phyloP scores from a whole-genome alignment of 1,284 basidiomycete species.

The Trametes polyzona region DNA sequence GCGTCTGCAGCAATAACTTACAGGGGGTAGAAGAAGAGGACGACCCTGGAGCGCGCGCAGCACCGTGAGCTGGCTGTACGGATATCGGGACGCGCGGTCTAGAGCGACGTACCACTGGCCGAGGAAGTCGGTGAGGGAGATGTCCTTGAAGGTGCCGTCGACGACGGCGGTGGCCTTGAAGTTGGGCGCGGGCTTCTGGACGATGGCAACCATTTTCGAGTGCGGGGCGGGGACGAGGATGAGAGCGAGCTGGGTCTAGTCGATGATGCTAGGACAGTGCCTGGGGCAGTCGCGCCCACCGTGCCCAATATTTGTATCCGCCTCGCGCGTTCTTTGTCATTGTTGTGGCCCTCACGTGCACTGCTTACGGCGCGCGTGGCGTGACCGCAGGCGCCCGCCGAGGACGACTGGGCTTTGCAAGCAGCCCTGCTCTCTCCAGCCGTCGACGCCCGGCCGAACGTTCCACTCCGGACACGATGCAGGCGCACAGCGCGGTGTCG shows the following conservation, averaged over 20 bases:
- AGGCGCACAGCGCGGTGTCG: not conserved
- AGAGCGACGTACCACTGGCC: conserved; percentile 74
- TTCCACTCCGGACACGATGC: not conserved
- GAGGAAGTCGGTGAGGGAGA: conserved; percentile 72
- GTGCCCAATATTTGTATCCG: conserved; percentile 27
- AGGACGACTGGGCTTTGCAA: conserved; percentile 7
- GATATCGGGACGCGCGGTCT: conserved; percentile 4
- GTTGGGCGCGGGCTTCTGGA: conserved; percentile 78
- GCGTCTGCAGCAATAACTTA: conserved; percentile 38
- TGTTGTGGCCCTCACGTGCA: conserved; percentile 31
- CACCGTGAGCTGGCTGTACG: conserved; percentile 1
- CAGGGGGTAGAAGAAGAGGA: conserved; percentile 74
- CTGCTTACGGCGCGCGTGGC: conserved; percentile 25
- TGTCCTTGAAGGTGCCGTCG: conserved; percentile 76
- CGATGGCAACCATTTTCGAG: conserved; percentile 62
- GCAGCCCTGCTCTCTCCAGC: not conserved
- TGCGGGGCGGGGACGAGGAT: conserved; percentile 5
- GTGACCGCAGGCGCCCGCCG: conserved; percentile 9
- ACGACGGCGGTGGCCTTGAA: conserved; percentile 80
- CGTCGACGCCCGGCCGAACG: not conserved
- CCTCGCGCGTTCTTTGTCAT: conserved; percentile 35
- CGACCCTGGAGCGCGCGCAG: conserved; percentile 20
- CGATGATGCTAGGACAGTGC: conserved; percentile 2
- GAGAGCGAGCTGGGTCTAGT: conserved; percentile 3
- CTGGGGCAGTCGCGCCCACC: conserved; percentile 17